Base-by-base conservation (phyloP, 768 basidiomycete species). In the Lactifluus rugatus region DNA sequence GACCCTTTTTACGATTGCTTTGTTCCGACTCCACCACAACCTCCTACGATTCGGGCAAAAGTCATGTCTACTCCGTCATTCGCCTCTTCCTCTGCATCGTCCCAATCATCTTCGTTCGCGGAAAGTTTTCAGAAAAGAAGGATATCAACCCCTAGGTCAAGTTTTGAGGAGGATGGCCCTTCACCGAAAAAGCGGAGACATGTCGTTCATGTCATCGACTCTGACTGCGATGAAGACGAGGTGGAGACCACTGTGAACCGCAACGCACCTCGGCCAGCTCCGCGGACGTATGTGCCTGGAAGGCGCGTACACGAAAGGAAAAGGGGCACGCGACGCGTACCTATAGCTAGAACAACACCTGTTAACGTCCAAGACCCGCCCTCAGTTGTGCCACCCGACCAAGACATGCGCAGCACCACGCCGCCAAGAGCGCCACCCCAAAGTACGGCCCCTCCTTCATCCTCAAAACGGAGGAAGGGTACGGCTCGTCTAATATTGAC, bases 1-100 rank as follows among this genome's bases (percentile, higher is more conserved):
- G 89, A 91, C 66, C 81, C 84, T 2, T 69, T 70, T n/a, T 90
- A 90, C 63, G 78, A 80, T 23, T 91, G 88, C 66, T 70, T 72
- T 57, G 81, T 88, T 9, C 77, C 61, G 7, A 48, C 57, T 3
- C 56, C 56, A 0, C 70, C 70, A 1, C 53, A 57, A n/a, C 62
- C 63, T 10, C 61, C 70, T 17, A 64, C 63, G 14, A 71, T 74
- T 11, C 57, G 60, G 61, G 17, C 70, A 63, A 41, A 63, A 53
- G 41, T 56, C 44, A 11, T 3, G 28, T 46, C 60, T 11, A 26
- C 60, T 1, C 36, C 60, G 7, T 60, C 57, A 39, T 60, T 58
- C 31, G 17, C 51, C 19, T 34, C 57, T n/a, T 52, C 57, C 31
- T 61, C 57, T 16, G 16, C 57, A 8, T 61, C 60, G 5, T 61